phyloP scores from a whole-genome alignment of 495 filamentous ascomycete genomes.

The Chaetomium tenue region DNA sequence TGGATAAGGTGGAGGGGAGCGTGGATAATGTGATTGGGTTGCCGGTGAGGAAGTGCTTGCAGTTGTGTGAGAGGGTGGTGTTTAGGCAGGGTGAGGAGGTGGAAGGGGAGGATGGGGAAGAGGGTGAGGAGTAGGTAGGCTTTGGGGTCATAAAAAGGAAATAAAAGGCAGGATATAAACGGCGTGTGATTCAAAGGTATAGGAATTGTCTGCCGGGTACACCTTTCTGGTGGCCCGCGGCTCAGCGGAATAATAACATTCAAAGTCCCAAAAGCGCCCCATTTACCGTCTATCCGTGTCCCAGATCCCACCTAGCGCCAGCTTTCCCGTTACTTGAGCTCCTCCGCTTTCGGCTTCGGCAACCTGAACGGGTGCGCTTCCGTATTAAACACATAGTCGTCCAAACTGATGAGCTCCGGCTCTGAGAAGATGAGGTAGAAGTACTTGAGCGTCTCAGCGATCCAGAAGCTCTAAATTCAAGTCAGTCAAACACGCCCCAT shows the following conservation, averaged over 20 bases:
- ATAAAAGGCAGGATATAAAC: too few relatives aligned
- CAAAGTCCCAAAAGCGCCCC: not conserved
- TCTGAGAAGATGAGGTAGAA: slow-evolving; percentile 82
- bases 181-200: too few relatives aligned
- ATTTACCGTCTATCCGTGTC: not conserved
- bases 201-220: too few relatives aligned
- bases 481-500: not conserved
- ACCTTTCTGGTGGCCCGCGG: too few relatives aligned
- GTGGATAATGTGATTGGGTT: slow-evolving; percentile 97
- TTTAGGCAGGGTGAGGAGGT: slow-evolving; percentile 50
- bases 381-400: slow-evolving; percentile 81
- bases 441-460: slow-evolving; percentile 53
- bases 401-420: slow-evolving; percentile 66
- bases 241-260: not conserved
- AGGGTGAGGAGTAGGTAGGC: not conserved
- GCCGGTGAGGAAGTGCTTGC: slow-evolving; percentile 75
- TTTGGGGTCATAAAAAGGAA: too few relatives aligned
- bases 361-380: slow-evolving; percentile 74
- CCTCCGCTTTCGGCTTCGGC: slow-evolving; percentile 15
- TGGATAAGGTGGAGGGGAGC: slow-evolving; percentile 84
- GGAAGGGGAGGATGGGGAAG: slow-evolving; percentile 31
- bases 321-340: not conserved
- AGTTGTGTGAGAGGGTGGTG: slow-evolving; percentile 81
- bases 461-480: slow-evolving; percentile 47
- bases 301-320: not conserved